phyloP scores from a whole-genome alignment of 352 stramenopile genomes.

The Globisporangium camurandrum region DNA sequence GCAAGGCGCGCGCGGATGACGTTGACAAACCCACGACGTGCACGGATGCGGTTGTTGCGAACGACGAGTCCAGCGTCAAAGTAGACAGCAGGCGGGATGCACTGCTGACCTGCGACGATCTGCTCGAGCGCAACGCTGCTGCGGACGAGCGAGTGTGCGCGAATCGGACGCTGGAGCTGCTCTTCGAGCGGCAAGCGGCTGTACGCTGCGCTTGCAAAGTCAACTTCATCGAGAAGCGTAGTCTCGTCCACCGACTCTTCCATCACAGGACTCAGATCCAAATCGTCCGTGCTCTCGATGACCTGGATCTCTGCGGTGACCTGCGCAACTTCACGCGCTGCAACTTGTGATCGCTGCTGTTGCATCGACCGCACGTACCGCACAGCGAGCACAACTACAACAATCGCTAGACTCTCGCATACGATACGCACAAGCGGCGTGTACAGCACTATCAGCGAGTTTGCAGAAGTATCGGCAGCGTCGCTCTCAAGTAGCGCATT shows the following conservation, averaged over 20 bases:
- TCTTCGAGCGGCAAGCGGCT: conserved; percentile 44
- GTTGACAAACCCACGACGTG: conserved; percentile 38
- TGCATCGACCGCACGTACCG: conserved; percentile 4
- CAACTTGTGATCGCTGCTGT: background rate
- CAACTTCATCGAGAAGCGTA: background rate
- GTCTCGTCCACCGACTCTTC: background rate
- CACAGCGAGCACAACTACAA: background rate
- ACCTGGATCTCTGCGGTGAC: conserved; percentile 4
- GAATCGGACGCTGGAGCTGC: conserved; percentile 31
- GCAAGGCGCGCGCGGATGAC: conserved; percentile 42
- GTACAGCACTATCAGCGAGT: conserved; percentile 22
- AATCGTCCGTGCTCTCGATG: conserved; percentile 9
- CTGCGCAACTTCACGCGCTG: conserved; percentile 4
- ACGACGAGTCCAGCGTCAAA: conserved; percentile 44
- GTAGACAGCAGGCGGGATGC: conserved; percentile 41
- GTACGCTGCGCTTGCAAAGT: conserved; percentile 18
- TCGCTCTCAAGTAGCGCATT: conserved; percentile 44
- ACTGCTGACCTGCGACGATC: conserved; percentile 19
- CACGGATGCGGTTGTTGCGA: conserved; percentile 35
- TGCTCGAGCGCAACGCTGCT: conserved; percentile 27
- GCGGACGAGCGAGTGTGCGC: conserved; percentile 37
- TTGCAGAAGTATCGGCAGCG: conserved; percentile 20
- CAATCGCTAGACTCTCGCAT: conserved; percentile 15
- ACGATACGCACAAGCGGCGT: conserved; percentile 26
- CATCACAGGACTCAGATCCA: background rate